Evolutionary conservation across 345 rosid genomes (phyloP).

Genomic region (Populus euphratica): DNA sequence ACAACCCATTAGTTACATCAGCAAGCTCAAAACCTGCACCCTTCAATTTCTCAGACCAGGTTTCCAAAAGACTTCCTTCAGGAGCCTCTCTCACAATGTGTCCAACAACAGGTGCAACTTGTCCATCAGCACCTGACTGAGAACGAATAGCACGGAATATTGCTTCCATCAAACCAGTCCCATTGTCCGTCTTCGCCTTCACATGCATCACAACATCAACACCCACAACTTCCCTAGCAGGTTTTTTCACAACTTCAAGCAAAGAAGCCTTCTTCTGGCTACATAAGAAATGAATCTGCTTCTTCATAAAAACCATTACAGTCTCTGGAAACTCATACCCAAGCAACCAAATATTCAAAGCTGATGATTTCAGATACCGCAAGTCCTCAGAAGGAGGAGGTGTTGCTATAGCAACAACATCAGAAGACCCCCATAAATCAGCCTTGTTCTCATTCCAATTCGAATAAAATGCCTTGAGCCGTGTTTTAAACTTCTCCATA

Average conservation of each 20-base stretch:
- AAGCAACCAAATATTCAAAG: slow-evolving; percentile 1
- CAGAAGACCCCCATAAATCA: background rate
- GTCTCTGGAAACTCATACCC: slow-evolving; percentile 2
- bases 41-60: slow-evolving; percentile 62
- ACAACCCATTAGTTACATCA: slow-evolving; percentile 68
- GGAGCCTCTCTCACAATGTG: slow-evolving; percentile 67
- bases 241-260: background rate
- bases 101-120: slow-evolving; percentile 52
- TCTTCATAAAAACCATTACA: background rate
- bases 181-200: slow-evolving; percentile 64
- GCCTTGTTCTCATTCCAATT: background rate
- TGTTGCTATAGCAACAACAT: background rate
- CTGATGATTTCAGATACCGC: background rate
- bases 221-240: slow-evolving; percentile 39
- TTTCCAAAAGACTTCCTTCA: slow-evolving; percentile 77
- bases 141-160: slow-evolving; percentile 54
- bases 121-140: slow-evolving; percentile 37
- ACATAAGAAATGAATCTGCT: background rate
- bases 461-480: background rate
- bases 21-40: slow-evolving; percentile 48
- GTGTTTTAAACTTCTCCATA: background rate
- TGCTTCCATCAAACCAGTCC: slow-evolving; percentile 53
- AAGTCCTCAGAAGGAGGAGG: background rate
- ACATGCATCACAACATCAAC: slow-evolving; percentile 62
- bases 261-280: background rate